phyloP scores from a whole-genome alignment of 306 rosid genomes.

The Pterocarpus macrocarpus region DNA sequence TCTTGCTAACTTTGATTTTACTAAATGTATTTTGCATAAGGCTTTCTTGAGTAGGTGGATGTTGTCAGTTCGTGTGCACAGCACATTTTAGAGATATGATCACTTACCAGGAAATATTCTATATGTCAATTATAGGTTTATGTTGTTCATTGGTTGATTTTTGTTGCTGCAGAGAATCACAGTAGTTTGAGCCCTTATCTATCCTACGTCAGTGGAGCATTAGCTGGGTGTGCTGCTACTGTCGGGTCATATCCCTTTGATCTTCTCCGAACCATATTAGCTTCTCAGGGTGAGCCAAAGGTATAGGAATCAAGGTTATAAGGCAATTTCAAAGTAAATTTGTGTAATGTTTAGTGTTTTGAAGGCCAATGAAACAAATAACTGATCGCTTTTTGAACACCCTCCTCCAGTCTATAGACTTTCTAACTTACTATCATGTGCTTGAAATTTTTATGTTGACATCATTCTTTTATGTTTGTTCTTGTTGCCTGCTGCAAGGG shows the following conservation, averaged over 20 bases:
- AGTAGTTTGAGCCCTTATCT: constrained; percentile 79
- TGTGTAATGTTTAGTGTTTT: constrained; percentile 28
- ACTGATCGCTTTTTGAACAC: background rate
- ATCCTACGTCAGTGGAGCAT: constrained; percentile 87
- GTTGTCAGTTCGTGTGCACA: constrained; percentile 5
- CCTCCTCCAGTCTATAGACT: background rate
- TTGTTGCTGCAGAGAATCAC: constrained; percentile 83
- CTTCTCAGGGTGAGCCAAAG: constrained; percentile 99
- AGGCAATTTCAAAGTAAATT: constrained; percentile 11
- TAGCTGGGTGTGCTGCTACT: constrained; percentile 97
- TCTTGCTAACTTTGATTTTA: background rate
- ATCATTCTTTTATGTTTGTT: background rate
- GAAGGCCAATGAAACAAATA: constrained; percentile 25
- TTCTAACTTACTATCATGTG: constrained; percentile 22
- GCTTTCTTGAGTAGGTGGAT: background rate
- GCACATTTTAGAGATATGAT: background rate
- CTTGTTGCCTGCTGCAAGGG: background rate
- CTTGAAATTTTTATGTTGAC: constrained; percentile 3
- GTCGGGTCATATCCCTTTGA: constrained; percentile 96
- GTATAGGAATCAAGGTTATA: constrained; percentile 49
- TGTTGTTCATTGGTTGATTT: constrained; percentile 38
- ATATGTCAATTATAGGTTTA: constrained; percentile 15
- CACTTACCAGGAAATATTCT: background rate
- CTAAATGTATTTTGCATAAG: background rate
- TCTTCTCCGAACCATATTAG: constrained; percentile 91